Evolutionary conservation across 441 rosid species (phyloP).

Genomic region (Erodium texanum): DNA sequence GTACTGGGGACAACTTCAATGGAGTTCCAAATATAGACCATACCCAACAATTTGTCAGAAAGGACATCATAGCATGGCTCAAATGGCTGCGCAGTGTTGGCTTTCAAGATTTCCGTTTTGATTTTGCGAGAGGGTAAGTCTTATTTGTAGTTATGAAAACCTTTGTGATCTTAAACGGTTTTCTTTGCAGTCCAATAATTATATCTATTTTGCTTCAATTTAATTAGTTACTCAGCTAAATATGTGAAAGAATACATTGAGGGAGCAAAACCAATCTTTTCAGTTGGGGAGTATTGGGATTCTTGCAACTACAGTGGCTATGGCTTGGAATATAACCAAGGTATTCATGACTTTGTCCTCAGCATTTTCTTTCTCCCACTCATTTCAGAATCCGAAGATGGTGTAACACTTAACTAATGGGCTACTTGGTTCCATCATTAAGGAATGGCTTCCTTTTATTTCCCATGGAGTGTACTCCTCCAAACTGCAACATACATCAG

Average conservation of each 20-base stretch:
- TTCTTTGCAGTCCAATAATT: neutral
- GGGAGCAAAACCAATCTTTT: conserved; percentile 67
- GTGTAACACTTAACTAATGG: too few species aligned
- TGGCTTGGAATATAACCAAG: conserved; percentile 74
- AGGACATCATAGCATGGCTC: conserved; percentile 72
- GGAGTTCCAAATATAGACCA: conserved; percentile 95
- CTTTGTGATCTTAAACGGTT: conserved; percentile 9
- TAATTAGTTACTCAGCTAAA: conserved; percentile 55
- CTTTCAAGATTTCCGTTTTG: conserved; percentile 90
- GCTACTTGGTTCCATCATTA: too few species aligned
- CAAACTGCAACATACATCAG: conserved; percentile 6
- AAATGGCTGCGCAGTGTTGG: conserved; percentile 71
- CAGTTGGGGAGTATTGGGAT: conserved; percentile 94
- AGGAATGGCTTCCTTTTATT: too few species aligned
- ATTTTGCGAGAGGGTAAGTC: conserved; percentile 76
- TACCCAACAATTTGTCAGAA: conserved; percentile 70
- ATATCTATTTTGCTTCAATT: conserved; percentile 13
- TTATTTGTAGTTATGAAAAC: conserved; percentile 10
- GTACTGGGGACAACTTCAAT: conserved; percentile 82
- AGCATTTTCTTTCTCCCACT: neutral
- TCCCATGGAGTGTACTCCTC: too few species aligned
- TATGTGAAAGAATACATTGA: conserved; percentile 82
- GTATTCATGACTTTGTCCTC: conserved; percentile 22
- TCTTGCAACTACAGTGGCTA: conserved; percentile 63
- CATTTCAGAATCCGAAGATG: too few species aligned